A percentile compares a stretch with the other conserved stretches of the same genome.
Conservation (phyloP, 2,329 filamentous ascomycete species). For the Rutstroemia sp. region DNA sequence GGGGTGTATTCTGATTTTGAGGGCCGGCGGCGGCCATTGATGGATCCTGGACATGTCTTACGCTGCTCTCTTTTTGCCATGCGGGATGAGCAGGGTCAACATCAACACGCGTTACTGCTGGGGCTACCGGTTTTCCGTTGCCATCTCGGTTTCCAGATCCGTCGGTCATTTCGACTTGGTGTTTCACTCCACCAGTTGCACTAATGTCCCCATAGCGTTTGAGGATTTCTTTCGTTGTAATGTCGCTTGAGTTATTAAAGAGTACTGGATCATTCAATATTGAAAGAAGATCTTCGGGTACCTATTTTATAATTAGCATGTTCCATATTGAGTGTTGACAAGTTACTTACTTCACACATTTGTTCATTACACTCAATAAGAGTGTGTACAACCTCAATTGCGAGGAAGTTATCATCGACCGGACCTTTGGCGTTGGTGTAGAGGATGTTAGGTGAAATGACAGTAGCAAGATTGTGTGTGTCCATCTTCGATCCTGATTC, state of each 20-base stretch:
- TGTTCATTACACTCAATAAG: slow-evolving; percentile 90
- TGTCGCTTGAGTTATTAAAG: slow-evolving; percentile 74
- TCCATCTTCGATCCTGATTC: slow-evolving; percentile 99
- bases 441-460: slow-evolving; percentile 93
- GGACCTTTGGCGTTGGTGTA: slow-evolving; percentile 60
- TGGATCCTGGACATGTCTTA: slow-evolving; percentile 67
- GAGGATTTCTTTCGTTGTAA: slow-evolving; percentile 95
- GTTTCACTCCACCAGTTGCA: slow-evolving; percentile 40
- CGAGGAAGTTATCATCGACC: slow-evolving; percentile 84
- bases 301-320: slow-evolving; percentile 45
- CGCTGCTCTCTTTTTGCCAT: slow-evolving; percentile 77
- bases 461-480: slow-evolving; percentile 91
- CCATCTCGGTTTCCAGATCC: slow-evolving; percentile 43
- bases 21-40: slow-evolving; percentile 32
- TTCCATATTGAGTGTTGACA: background rate
- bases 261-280: slow-evolving; percentile 77
- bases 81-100: slow-evolving; percentile 72
- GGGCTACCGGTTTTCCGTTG: slow-evolving; percentile 38
- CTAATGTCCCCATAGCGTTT: slow-evolving; percentile 82
- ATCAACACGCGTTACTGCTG: slow-evolving; percentile 64
- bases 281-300: slow-evolving; percentile 84
- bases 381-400: slow-evolving; percentile 86
- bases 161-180: slow-evolving; percentile 53
- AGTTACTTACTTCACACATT: slow-evolving; percentile 79
- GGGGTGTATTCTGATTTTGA: slow-evolving; percentile 41